Evolutionary conservation across 2,329 filamentous ascomycete genomes (phyloP), one percentile per base, ranked within the genome.

Genomic region (Fusarium aywerte): DNA sequence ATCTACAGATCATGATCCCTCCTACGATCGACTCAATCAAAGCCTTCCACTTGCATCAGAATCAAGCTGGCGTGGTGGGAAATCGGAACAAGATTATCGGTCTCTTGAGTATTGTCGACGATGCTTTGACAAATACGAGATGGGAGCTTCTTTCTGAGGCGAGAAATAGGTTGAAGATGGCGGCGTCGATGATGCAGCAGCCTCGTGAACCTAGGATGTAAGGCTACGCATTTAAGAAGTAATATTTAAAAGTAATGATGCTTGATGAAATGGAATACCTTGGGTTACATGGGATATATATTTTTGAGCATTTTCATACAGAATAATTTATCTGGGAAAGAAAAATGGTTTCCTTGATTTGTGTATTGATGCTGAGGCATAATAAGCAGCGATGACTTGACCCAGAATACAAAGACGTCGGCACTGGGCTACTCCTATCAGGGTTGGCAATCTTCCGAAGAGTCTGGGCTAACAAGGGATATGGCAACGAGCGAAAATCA

Each of bases 1-100:
- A 74, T 27, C 59, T 74, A 1, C 71, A 74, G 32, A 73, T 74
- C 38, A 74, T 74, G 72, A 73, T 74, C 2, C 72, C 72, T 8
- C 70, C 71, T 4, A 73, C 72, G 0, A 74, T 74, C 13, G 71
- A 73, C 36, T 74, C 72, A 4, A 73, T 70, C 45, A 74, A 74
- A 21, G 71, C 70, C 12, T 74, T 74, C 12, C 72, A 74, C 21
- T 40, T 74, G 15, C 72, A 74, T 13, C 72, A 74, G 23, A 74
- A 74, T n/a, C 71, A 74, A 39, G 72, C 67, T 3, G 71, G 71
- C 2, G 71, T 74, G 2, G 71, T 74, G 0, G 72, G 72, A 7
- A 74, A 74, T 35, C 61, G 72, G 6, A 74, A 74, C 15, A 74
- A 71, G 25, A 68, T 72, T 29, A 69, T 74, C 35, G 72, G 72